Base-by-base conservation (phyloP, 768 basidiomycete species). In the Lactarius hengduanensis region DNA sequence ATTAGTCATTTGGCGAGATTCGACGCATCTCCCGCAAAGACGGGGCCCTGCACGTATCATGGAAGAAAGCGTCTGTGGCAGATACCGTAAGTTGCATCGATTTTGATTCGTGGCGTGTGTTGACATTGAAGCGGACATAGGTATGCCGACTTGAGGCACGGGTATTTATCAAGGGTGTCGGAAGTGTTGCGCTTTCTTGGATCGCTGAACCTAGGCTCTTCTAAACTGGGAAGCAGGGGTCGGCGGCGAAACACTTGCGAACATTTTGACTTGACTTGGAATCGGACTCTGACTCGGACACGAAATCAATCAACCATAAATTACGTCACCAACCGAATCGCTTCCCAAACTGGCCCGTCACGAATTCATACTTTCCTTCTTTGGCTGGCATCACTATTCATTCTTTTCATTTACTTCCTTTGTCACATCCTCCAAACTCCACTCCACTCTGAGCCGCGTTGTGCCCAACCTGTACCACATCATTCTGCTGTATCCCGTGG, bases 91-190 rank as follows among this genome's bases (percentile, higher is more conserved):
- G 69, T 59, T 26, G 20, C 22, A 30, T 64, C 40, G 22, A 54
- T 55, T 38, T 22, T 40, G 22, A 55, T 56, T 38, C 53, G 22
- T 28, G 45, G 26, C 64, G 59, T 54, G 15, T 59, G 32, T 22
- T 67, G 57, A 67, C 62, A 63, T 13, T 15, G 50, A 13, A 47
- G 66, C 66, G 66, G 62, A 60, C 41, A 56, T 69, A 69, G 69
- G 69, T 69, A 57, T 71, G 70, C 62, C 68, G 68, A 60, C 60
- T 70, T 53, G 69, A 71, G 62, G 65, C 70, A 59, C 70, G 66
- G 20, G 70, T 70, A 8, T 64, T 53, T 36, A 71, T 71, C 56
- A 61, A 64, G 2, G 70, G 60, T 13, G 70, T 66, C 16, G 70
- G 70, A 41, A 67, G 65, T 61, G 70, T 71, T 43, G 68, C 38